Conservation (phyloP, 176 grass and related monocot species). For the Eremochloa ophiuroides region DNA sequence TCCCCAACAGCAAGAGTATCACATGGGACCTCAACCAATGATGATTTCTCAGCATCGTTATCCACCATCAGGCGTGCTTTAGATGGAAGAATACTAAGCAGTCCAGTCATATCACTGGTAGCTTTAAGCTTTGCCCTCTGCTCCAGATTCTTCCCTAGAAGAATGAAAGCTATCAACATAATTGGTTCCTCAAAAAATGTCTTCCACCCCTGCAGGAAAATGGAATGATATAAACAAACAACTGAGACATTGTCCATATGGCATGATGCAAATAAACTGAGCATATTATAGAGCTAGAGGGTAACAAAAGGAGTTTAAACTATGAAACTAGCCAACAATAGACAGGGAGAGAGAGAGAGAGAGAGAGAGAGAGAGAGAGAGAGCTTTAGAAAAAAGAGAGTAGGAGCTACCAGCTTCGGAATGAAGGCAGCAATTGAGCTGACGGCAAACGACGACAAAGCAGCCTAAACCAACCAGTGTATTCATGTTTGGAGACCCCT, state of each 20-base stretch:
- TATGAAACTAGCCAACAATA: conserved; percentile 12
- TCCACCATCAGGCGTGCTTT: conserved; percentile 80
- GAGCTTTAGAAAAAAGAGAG: no score
- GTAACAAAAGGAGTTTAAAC: conserved; percentile 17
- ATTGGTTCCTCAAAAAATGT: conserved; percentile 98
- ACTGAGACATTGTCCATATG: background rate
- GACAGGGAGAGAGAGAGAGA: no score
- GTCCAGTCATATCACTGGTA: conserved; percentile 96
- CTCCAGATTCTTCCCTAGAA: conserved; percentile 96
- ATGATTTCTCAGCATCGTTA: conserved; percentile 59
- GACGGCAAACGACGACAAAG: conserved; percentile 89
- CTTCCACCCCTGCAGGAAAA: conserved; percentile 84
- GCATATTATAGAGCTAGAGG: conserved; percentile 2
- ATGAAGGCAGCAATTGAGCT: conserved; percentile 79
- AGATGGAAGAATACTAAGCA: conserved; percentile 88
- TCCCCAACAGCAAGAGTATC: conserved; percentile 82
- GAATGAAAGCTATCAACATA: conserved; percentile 98
- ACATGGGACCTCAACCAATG: conserved; percentile 85
- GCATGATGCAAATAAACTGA: conserved; percentile 4
- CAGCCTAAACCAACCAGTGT: conserved; percentile 94
- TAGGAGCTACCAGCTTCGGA: conserved; percentile 73
- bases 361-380: no score
- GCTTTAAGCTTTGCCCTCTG: conserved; percentile 93
- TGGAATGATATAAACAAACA: conserved; percentile 30
- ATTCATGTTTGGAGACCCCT: conserved; percentile 92